Evolutionary conservation across 108 stramenopile species (phyloP), one percentile per base, ranked within the genome.

Genomic region (Nitzschia palea): DNA sequence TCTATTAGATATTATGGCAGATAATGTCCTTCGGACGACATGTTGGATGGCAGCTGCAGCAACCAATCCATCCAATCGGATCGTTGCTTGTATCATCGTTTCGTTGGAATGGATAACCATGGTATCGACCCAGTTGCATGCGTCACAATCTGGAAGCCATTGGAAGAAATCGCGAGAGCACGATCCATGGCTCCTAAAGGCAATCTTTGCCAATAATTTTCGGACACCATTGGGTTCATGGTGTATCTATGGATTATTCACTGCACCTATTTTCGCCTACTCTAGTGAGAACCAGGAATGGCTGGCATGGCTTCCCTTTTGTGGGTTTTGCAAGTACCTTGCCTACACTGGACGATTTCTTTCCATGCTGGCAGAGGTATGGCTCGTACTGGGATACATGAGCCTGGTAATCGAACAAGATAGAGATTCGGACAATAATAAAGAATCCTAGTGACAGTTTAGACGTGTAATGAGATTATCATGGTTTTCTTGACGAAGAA

Each of bases 91-190:
- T 25, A 0, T 44, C 26, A 10, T 77, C 10, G 62, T 82, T 28
- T 65, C 73, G 30, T 79, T 84, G 45, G 86, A 87, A 73, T 87
- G 86, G 86, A 75, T 64, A 27, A 87, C 86, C 23, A 80, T 84
- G 76, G 36, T 84, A 31, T 78, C 78, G 47, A 80, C 65, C 44
- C 76, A 82, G 51, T 64, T 80, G 40, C 73, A 70, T 55, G 70
- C 66, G 14, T 5, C 54, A 26, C 22, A 53, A 35, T 12, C 33
- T 10, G 48, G 55, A 44, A 1, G 53, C 66, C 70, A 72, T 32
- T 78, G 71, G 71, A 78, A 72, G 29, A 0, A 29, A 1, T 18
- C 23, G 25, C 59, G 75, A 62, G 47, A 55, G 18, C 29, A 73
- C 33, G 70, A 80, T 54, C 82, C 86, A 15, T 70, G 70, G 66